Evolutionary conservation across 306 rosid genomes (phyloP).

Genomic region (Castanopsis chinensis): DNA sequence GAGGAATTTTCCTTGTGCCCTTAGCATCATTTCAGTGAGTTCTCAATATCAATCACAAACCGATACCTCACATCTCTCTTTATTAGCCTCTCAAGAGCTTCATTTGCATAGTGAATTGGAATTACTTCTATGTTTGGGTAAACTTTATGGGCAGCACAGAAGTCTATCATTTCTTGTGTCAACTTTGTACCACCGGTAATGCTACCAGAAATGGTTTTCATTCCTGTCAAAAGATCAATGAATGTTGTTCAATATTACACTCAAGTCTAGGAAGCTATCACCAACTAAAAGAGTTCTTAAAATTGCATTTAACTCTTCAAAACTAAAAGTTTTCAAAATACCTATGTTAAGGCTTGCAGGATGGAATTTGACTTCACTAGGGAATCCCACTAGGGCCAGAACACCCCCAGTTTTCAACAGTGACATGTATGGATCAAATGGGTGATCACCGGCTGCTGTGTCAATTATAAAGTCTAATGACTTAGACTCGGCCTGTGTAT

Average conservation of each 20-base stretch:
- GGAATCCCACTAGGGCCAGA: conserved; percentile 63
- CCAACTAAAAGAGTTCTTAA: background rate
- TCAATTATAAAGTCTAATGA: conserved; percentile 72
- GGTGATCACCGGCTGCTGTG: conserved; percentile 85
- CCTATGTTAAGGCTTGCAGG: conserved; percentile 66
- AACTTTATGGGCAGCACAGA: conserved; percentile 58
- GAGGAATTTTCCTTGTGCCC: background rate
- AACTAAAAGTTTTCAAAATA: conserved; percentile 26
- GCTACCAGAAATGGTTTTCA: conserved; percentile 62
- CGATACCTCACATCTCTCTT: conserved; percentile 69
- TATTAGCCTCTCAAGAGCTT: conserved; percentile 71
- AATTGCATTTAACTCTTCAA: background rate
- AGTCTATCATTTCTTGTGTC: conserved; percentile 67
- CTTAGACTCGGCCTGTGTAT: conserved; percentile 51
- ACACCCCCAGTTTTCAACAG: conserved; percentile 57
- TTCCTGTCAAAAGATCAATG: conserved; percentile 40
- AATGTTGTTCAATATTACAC: background rate
- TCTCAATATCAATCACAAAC: conserved; percentile 76
- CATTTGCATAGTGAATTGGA: conserved; percentile 70
- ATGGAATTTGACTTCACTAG: conserved; percentile 65
- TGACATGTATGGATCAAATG: conserved; percentile 75
- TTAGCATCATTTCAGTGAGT: conserved; percentile 42
- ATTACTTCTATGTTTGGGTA: conserved; percentile 70
- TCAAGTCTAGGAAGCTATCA: background rate
- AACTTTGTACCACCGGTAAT: conserved; percentile 56